Evolutionary conservation across 148 eudicot genomes (phyloP), one percentile per base, ranked within the genome.

Genomic region (Arctostaphylos glauca): DNA sequence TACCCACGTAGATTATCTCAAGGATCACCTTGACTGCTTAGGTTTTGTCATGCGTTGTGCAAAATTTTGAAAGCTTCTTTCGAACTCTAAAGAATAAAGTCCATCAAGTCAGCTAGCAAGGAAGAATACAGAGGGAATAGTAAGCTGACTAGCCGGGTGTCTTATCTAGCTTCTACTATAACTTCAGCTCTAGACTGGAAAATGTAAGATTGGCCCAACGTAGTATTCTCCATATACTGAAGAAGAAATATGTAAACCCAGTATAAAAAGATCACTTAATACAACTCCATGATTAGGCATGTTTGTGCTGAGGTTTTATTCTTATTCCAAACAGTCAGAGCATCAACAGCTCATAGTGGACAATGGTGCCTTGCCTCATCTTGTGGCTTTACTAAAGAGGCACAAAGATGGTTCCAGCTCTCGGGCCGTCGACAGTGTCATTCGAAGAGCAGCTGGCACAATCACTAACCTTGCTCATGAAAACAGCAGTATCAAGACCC

Each of bases 401-500:
- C 85, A 90, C 83, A 88, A 80, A 54, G 76, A 77, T 77, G 78
- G 84, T 56, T 84, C 81, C 71, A 86, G 82, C 77, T 87, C 90
- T 76, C 90, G 92, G 64, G 88, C 97, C 78, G 85, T 90, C 78
- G 85, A 84, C 88, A 93, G 98, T 83, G 97, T 91, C 67, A 77
- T 92, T 71, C 85, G 98, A 84, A 90, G 95, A 86, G 98, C 95
- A 74, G 98, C 99, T 60, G 98, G 94, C 90, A 98, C 99, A 48
- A 84, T 96, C 82, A 96, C 98, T 53, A 96, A 96, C 86, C 97
- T 96, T 84, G 99, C 98, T 66, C 99, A 94, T 86, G 98, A 96
- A 86, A 94, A 96, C 81, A 89, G 94, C 82, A 87, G 85, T 84
- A 91, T 96, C 38, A 96, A 96, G 89, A 91, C 93, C 67, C 90